Evolutionary conservation across 495 filamentous ascomycete species (phyloP).

Genomic region (Monascus purpureus): DNA sequence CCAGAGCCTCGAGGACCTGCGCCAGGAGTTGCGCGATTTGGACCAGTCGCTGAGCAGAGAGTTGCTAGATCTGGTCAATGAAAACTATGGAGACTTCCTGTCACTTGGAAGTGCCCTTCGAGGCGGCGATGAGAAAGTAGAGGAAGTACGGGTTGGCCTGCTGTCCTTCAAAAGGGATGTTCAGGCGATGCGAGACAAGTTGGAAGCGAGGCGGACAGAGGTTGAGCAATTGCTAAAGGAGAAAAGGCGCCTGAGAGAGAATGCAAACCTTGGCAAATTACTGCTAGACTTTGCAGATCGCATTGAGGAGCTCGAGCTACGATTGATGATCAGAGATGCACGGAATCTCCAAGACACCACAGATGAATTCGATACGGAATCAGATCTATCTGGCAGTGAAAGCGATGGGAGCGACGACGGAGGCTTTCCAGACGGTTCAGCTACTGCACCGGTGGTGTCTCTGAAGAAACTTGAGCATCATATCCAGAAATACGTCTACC

Average conservation of each 20-base stretch:
- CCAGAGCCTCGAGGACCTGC: conserved; percentile 90
- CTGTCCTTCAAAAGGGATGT: conserved; percentile 75
- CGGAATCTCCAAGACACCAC: conserved; percentile 1
- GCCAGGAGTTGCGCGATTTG: conserved; percentile 66
- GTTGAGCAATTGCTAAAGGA: conserved; percentile 40
- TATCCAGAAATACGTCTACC: conserved; percentile 41
- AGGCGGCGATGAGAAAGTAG: conserved; percentile 82
- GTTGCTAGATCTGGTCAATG: conserved; percentile 83
- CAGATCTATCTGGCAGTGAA: conserved; percentile 26
- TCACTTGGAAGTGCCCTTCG: conserved; percentile 65
- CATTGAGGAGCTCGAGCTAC: conserved; percentile 59
- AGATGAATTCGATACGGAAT: conserved; percentile 21
- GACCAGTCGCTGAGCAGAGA: conserved; percentile 64
- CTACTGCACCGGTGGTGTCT: conserved; percentile 24
- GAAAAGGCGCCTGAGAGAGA: conserved; percentile 34
- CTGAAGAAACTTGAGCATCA: conserved; percentile 40
- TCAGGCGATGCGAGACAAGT: conserved; percentile 37
- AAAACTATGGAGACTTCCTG: conserved; percentile 84
- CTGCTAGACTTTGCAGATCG: conserved; percentile 59
- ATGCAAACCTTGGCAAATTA: conserved; percentile 45
- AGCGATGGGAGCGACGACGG: conserved; percentile 37
- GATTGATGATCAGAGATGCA: conserved; percentile 40
- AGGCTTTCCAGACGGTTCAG: conserved; percentile 28
- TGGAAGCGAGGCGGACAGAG: conserved; percentile 39
- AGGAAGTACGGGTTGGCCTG: conserved; percentile 79